Evolutionary conservation across 2,329 filamentous ascomycete genomes (phyloP).

Genomic region (Ceratocystiopsis sp.): DNA sequence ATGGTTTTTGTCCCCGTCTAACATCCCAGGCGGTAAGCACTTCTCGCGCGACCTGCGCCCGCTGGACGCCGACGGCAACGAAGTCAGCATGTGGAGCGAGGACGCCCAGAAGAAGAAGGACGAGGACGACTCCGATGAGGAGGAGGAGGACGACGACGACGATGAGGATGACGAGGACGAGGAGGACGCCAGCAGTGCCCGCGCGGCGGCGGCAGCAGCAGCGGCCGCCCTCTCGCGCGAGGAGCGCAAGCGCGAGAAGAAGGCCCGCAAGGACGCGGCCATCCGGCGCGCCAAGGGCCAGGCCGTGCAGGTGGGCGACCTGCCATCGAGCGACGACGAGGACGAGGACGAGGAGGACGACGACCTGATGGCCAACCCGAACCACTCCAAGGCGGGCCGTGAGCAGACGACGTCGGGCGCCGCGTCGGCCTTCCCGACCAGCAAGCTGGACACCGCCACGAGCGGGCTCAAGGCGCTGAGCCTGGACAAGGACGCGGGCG

Average conservation of each 20-base stretch:
- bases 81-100: slow-evolving; percentile 73
- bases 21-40: slow-evolving; percentile 63
- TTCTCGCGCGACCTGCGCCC: slow-evolving; percentile 87
- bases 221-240: slow-evolving; percentile 48
- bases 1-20: background rate
- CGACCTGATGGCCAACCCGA: slow-evolving; percentile 74
- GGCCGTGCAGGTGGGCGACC: slow-evolving; percentile 64
- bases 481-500: slow-evolving; percentile 11
- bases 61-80: slow-evolving; percentile 75
- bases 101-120: slow-evolving; percentile 26
- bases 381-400: slow-evolving; percentile 64
- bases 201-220: slow-evolving; percentile 23
- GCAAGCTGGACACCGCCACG: slow-evolving; percentile 30
- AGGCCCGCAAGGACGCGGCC: slow-evolving; percentile 41
- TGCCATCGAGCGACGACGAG: slow-evolving; percentile 57
- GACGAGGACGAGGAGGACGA: slow-evolving; percentile 30
- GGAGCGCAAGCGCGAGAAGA: slow-evolving; percentile 79
- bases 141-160: slow-evolving; percentile 33
- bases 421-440: slow-evolving; percentile 18
- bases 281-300: slow-evolving; percentile 54
- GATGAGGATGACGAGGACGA: slow-evolving; percentile 31
- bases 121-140: slow-evolving; percentile 22
- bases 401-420: slow-evolving; percentile 25
- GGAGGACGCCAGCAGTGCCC: slow-evolving; percentile 26
- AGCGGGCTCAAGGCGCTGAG: slow-evolving; percentile 38